These are phyloP conservation scores for Leishmania guyanensis DNA, from an alignment of 208 protist genomes.

Conservation along the genomic window DNA sequence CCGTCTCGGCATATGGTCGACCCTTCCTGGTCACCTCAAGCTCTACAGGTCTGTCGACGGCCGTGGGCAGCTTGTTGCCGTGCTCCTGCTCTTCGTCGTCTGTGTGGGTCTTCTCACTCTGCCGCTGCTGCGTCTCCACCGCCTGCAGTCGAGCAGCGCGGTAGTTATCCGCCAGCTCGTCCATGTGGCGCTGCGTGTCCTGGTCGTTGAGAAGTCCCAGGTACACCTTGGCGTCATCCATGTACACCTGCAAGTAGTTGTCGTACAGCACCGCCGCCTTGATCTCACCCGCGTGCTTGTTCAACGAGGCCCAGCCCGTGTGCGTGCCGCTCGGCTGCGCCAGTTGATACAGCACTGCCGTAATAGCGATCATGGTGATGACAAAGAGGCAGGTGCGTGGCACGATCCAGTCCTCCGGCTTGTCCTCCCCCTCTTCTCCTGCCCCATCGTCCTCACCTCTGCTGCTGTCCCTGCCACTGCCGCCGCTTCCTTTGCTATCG, in stretches of 20 bases:
- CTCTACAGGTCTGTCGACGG: slow-evolving; percentile 30
- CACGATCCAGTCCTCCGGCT: slow-evolving; percentile 55
- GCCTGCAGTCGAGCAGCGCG: slow-evolving; percentile 19
- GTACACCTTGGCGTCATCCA: slow-evolving; percentile 53
- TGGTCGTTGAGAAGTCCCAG: slow-evolving; percentile 59
- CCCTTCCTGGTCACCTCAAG: slow-evolving; percentile 52
- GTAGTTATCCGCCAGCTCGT: slow-evolving; percentile 41
- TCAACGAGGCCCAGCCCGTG: slow-evolving; percentile 53
- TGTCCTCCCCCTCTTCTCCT: slow-evolving; percentile 38
- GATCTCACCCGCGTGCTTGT: slow-evolving; percentile 45
- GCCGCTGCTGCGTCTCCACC: slow-evolving; percentile 30
- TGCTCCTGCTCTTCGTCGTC: slow-evolving; percentile 4
- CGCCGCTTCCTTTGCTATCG: not conserved
- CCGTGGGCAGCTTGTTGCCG: not conserved
- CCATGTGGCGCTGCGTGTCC: slow-evolving; percentile 64
- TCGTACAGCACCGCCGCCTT: slow-evolving; percentile 50
- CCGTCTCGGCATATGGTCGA: slow-evolving; percentile 57
- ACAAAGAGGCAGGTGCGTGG: slow-evolving; percentile 64
- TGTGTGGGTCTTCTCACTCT: slow-evolving; percentile 7
- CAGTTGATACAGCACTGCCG: slow-evolving; percentile 52
- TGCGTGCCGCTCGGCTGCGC: slow-evolving; percentile 44
- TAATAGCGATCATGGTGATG: slow-evolving; percentile 47
- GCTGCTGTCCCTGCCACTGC: slow-evolving; percentile 12
- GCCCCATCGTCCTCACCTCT: slow-evolving; percentile 17
- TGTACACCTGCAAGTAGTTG: slow-evolving; percentile 63